Percentiles rank a stretch among this genome's conserved stretches.
Evolutionary conservation across 768 basidiomycete species (phyloP).

Genomic region (Rhodotorula paludigena): DNA sequence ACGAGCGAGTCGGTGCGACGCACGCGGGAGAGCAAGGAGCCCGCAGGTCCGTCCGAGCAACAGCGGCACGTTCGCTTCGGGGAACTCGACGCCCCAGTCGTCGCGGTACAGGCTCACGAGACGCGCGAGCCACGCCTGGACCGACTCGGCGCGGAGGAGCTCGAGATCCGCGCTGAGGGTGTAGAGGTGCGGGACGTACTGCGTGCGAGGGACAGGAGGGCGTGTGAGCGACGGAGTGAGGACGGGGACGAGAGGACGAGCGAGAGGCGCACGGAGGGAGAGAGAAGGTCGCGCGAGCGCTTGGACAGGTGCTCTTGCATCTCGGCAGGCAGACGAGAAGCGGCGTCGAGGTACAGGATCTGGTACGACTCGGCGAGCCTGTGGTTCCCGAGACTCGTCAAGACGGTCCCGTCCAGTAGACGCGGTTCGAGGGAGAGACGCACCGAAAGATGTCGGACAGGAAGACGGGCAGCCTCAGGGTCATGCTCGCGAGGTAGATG

Average conservation of each 20-base stretch:
- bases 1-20: not conserved
- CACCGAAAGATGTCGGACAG: constrained; percentile 32
- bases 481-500: constrained; percentile 30
- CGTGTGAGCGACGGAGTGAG: not conserved
- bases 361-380: constrained; percentile 36
- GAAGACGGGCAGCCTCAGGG: constrained; percentile 24
- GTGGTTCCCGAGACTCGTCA: not conserved
- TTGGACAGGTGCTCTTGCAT: constrained; percentile 19
- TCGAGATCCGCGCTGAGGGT: not conserved
- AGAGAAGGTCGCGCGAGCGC: not conserved
- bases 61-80: constrained; percentile 26
- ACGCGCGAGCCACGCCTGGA: constrained; percentile 4
- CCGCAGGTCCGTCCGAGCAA: constrained; percentile 11
- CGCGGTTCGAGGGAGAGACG: not conserved
- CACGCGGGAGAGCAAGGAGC: constrained; percentile 17
- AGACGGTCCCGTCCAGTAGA: too few relatives aligned
- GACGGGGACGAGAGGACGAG: not conserved
- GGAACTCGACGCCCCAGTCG: constrained; percentile 33
- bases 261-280: not conserved
- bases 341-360: constrained; percentile 27
- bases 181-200: constrained; percentile 4
- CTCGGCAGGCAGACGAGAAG: not conserved
- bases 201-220: not conserved
- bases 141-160: not conserved
- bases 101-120: constrained; percentile 29